These are phyloP conservation scores for Umbelopsis sp. DNA, from an alignment of 192 early-diverging fungal species.

Conservation along the genomic window DNA sequence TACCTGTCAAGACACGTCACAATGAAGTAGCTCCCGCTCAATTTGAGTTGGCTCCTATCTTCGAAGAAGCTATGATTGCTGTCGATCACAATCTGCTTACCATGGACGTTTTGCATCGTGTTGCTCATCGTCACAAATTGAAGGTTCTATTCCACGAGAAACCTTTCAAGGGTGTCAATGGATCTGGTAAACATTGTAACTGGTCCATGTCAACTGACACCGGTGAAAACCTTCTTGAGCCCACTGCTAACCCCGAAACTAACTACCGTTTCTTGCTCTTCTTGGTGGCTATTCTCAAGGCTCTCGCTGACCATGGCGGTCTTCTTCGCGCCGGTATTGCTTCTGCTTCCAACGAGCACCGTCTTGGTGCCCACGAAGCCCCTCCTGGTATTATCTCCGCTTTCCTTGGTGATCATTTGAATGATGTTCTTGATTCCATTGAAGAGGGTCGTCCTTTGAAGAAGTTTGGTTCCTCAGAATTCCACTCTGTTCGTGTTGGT, in stretches of 20 bases:
- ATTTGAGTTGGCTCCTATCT: constrained; percentile 98
- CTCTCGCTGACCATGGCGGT: constrained; percentile 88
- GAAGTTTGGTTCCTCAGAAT: constrained; percentile 86
- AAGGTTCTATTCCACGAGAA: constrained; percentile 99
- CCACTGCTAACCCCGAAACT: constrained; percentile 94
- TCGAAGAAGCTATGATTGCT: constrained; percentile 94
- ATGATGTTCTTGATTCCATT: constrained; percentile 89
- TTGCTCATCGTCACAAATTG: constrained; percentile 96
- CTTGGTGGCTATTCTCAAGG: constrained; percentile 90
- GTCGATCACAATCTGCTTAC: constrained; percentile 98
- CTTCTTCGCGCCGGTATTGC: constrained; percentile 90
- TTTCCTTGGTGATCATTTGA: constrained; percentile 95
- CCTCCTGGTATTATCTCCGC: constrained; percentile 96
- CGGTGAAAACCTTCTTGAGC: constrained; percentile 97
- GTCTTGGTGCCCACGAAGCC: constrained; percentile 96
- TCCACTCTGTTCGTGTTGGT: constrained; percentile 90
- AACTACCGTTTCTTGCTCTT: constrained; percentile 98
- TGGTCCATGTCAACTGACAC: constrained; percentile 94
- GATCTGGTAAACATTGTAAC: constrained; percentile 99
- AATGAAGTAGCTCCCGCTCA: constrained; percentile 99
- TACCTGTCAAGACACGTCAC: constrained; percentile 98
- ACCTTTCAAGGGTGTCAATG: constrained; percentile 99
- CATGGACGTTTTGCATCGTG: constrained; percentile 97
- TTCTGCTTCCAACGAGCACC: constrained; percentile 95
- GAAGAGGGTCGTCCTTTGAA: constrained; percentile 85